These are phyloP conservation scores for Colletotrichum lentis DNA, from an alignment of 2,329 filamentous ascomycete genomes.

Conservation along the genomic window DNA sequence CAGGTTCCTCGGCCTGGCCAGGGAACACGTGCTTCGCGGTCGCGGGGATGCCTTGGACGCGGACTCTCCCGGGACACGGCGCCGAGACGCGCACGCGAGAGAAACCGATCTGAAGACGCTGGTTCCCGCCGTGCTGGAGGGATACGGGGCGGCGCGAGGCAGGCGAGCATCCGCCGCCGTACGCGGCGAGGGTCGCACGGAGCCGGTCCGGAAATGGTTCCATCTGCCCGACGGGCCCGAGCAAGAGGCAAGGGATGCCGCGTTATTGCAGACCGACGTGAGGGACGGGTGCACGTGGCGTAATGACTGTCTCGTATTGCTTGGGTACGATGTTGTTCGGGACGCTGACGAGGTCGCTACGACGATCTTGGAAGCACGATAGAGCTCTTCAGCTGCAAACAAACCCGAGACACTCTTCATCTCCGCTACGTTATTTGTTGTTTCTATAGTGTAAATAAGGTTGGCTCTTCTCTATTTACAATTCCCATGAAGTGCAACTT, in stretches of 20 bases:
- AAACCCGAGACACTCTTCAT: too few species aligned
- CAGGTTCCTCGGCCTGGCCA: slow-evolving; percentile 42
- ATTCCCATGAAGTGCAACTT: neutral
- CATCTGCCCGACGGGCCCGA: slow-evolving; percentile 25
- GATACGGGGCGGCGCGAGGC: slow-evolving; percentile 19
- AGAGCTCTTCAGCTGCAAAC: too few species aligned
- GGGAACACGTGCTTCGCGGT: neutral
- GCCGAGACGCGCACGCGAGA: too few species aligned
- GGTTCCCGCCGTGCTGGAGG: slow-evolving; percentile 13
- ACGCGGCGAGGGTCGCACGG: slow-evolving; percentile 14
- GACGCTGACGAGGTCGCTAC: neutral
- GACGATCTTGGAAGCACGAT: neutral
- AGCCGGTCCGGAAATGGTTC: slow-evolving; percentile 33
- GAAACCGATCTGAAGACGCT: neutral
- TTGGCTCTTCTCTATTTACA: neutral
- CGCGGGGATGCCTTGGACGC: too few species aligned
- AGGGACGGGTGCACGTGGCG: neutral
- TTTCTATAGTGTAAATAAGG: neutral
- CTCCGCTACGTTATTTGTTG: neutral
- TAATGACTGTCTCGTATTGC: neutral
- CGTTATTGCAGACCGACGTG: neutral
- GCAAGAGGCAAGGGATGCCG: slow-evolving; percentile 28
- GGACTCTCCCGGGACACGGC: neutral
- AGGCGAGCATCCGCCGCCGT: neutral
- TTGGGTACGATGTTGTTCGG: neutral